Base-by-base conservation (phyloP, 805 yeast genomes). In the Hyphopichia homilentoma region DNA sequence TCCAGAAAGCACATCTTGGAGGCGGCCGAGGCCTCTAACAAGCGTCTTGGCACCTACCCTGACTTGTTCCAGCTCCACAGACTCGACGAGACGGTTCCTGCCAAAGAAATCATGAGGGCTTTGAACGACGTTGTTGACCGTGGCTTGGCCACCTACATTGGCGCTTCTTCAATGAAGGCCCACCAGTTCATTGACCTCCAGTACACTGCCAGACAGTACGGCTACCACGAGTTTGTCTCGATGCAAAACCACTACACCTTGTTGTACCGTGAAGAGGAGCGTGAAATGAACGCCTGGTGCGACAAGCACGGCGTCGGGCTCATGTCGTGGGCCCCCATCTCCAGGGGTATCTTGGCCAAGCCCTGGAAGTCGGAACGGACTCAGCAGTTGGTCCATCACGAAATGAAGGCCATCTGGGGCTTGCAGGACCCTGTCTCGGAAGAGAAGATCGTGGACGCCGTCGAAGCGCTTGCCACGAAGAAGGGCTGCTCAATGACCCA, bases 271-370 rank as follows among this genome's bases (percentile, higher is more conserved):
- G 34, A 31, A 25, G 36, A 27, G n/a, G 26, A 23, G 13, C n/a
- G 12, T 23, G 26, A 23, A 23, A 7, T 23, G n/a, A 55, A 70
- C 16, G 58, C 55, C 27, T 79, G 59, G 50, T 75, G 81, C 39
- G 55, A 70, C 14, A 60, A 57, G 29, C 68, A 69, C n/a, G 71
- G 70, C 9, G 70, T 79, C 22, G 81, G 79, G 1, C 33, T 77
- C 16, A 63, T 75, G 33, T 82, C 83, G 7, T 79, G 77, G 75
- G 70, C 77, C 5, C 81, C 83, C 16, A 53, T 65, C 33, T 78
- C 77, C 5, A 55, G 73, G 40, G 83, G 84, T 9, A 21, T 70
- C 2, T 54, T 78, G 25, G 63, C 80, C 1, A 61, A 79, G 37
- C 79, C 81, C 2, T 36, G 34, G 17, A 30, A 15, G 11, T 19